A percentile compares a stretch with the other conserved stretches of the same genome.
Conservation (phyloP, 768 basidiomycete genomes). For the Macrolepiota fuliginosa region DNA sequence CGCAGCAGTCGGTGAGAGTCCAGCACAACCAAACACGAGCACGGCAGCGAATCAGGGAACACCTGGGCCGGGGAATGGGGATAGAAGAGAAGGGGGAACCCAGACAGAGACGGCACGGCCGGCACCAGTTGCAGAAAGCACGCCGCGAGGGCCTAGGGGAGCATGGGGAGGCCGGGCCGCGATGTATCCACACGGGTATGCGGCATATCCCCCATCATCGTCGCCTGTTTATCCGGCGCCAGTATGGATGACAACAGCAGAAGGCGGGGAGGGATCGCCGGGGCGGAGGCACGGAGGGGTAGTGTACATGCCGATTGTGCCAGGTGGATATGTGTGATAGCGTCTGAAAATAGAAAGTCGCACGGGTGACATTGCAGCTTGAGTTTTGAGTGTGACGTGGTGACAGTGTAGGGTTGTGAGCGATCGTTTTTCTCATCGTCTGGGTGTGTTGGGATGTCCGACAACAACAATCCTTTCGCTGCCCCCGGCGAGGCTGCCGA, state of each 20-base stretch:
- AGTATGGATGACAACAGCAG: neutral
- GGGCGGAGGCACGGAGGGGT: neutral
- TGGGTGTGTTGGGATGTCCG: neutral
- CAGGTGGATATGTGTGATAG: neutral
- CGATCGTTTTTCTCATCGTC: neutral
- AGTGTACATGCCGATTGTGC: conserved; percentile 8
- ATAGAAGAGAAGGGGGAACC: neutral
- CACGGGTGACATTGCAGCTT: too few relatives aligned
- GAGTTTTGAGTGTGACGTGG: neutral
- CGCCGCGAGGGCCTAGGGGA: neutral
- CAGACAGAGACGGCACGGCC: neutral
- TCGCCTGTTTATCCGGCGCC: neutral
- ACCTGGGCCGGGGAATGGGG: neutral
- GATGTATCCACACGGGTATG: conserved; percentile 4
- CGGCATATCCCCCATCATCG: neutral
- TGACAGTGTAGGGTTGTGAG: neutral
- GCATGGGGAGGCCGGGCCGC: neutral
- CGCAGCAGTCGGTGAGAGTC: neutral
- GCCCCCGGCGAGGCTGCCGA: neutral
- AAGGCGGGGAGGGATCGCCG: neutral
- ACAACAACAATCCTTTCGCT: neutral
- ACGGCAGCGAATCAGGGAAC: conserved; percentile 6
- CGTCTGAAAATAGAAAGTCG: neutral
- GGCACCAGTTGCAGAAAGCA: neutral
- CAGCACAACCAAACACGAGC: neutral